Conservation (phyloP, 129 eudicot species). For the Ambrosia trifida region DNA sequence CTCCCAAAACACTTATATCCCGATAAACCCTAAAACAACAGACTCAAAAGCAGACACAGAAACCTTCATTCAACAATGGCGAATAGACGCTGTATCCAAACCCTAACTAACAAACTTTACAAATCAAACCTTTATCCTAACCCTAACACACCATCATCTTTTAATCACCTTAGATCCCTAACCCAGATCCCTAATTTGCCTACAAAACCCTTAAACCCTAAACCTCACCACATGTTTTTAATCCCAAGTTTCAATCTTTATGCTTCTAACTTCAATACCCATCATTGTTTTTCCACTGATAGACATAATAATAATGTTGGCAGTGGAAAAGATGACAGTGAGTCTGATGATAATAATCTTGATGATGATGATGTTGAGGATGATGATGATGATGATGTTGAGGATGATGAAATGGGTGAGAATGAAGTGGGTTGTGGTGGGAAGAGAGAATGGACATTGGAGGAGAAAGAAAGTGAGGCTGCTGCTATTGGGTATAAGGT, state of each 20-base stretch:
- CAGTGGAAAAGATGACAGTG: conserved; percentile 30
- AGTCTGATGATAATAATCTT: not conserved
- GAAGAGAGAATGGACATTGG: conserved; percentile 44
- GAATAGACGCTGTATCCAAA: conserved; percentile 53
- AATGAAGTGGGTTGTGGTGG: conserved; percentile 8
- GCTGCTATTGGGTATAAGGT: conserved; percentile 82
- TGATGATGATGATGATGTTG: conserved; percentile 7
- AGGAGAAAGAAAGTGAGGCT: conserved; percentile 73
- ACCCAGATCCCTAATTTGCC: conserved; percentile 31
- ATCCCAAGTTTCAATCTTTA: conserved; percentile 23
- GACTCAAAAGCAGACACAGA: not conserved
- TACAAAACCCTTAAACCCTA: conserved; percentile 20
- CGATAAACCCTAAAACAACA: conserved; percentile 6
- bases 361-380: conserved; percentile 15
- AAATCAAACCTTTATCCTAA: conserved; percentile 32
- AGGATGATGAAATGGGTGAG: conserved; percentile 35
- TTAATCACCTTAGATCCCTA: conserved; percentile 37
- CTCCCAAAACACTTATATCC: not conserved
- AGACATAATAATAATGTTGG: conserved; percentile 30
- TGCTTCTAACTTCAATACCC: not conserved
- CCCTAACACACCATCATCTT: conserved; percentile 37
- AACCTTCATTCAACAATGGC: conserved; percentile 54
- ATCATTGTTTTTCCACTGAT: conserved; percentile 50
- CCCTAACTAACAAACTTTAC: conserved; percentile 42
- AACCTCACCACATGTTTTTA: conserved; percentile 10